Percentiles rank a stretch among this genome's conserved stretches.
Conservation (phyloP, 257 asterid genomes). For the Orobanche coerulescens region DNA sequence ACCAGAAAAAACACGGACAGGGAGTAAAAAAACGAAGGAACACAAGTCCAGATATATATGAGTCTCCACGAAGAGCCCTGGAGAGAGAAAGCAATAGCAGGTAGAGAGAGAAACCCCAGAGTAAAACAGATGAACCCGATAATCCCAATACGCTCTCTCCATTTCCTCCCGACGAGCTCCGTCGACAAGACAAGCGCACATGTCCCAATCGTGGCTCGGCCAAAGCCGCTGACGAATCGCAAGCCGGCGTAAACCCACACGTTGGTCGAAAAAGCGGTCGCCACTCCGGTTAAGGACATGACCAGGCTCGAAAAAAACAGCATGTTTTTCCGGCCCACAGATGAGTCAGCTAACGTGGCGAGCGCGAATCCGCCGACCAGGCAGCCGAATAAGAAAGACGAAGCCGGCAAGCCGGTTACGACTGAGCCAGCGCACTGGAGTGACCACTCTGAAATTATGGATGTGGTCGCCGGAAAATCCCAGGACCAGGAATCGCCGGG, state of each 20-base stretch:
- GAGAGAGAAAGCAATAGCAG: constrained; percentile 30
- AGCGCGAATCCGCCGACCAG: constrained; percentile 53
- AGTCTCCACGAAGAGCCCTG: constrained; percentile 50
- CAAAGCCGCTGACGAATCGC: constrained; percentile 45
- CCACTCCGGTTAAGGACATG: constrained; percentile 47
- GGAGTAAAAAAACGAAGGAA: constrained; percentile 36
- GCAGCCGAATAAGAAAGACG: constrained; percentile 54
- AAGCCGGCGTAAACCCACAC: constrained; percentile 37
- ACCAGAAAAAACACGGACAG: constrained; percentile 26
- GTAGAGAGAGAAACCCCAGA: constrained; percentile 59
- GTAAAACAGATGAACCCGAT: constrained; percentile 50
- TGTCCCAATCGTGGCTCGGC: constrained; percentile 45
- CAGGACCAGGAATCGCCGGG: constrained; percentile 39
- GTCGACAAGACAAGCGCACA: constrained; percentile 53
- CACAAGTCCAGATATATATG: constrained; percentile 44
- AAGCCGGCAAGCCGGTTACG: constrained; percentile 51
- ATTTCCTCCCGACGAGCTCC: constrained; percentile 55
- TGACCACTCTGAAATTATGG: constrained; percentile 65
- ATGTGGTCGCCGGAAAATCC: constrained; percentile 34
- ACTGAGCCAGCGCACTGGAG: constrained; percentile 52
- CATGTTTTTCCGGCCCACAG: constrained; percentile 55
- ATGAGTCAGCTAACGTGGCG: constrained; percentile 57
- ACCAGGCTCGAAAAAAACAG: constrained; percentile 30
- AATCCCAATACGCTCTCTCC: constrained; percentile 52
- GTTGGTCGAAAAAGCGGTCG: constrained; percentile 38